A percentile compares a stretch with the other conserved stretches of the same genome.
phyloP scores from a whole-genome alignment of 1,284 basidiomycete genomes.

The Cutaneotrichosporon dermatis region DNA sequence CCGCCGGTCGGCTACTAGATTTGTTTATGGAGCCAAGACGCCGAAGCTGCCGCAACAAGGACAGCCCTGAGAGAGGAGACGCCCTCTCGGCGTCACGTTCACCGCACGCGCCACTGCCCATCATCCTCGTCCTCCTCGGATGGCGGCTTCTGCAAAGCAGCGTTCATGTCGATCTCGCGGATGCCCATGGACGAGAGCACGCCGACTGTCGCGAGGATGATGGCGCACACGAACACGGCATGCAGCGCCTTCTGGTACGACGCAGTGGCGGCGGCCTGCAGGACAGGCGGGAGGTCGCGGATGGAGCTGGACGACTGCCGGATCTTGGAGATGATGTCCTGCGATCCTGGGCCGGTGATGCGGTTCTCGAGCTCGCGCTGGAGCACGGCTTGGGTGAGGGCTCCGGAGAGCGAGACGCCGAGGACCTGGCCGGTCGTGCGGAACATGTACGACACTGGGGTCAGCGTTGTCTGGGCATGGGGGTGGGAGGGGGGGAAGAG shows the following conservation, averaged over 20 bases:
- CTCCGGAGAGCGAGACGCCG: constrained; percentile 77
- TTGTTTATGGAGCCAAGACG: no score
- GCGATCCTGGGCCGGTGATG: constrained; percentile 68
- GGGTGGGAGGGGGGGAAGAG: no score
- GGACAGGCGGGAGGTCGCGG: constrained; percentile 59
- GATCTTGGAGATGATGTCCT: constrained; percentile 51
- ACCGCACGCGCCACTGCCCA: no score
- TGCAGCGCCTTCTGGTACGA: constrained; percentile 79
- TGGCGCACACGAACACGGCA: constrained; percentile 77
- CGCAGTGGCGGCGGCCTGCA: constrained; percentile 65
- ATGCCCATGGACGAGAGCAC: constrained; percentile 34
- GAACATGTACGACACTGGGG: constrained; percentile 78
- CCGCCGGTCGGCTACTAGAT: no score
- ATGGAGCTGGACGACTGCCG: constrained; percentile 81
- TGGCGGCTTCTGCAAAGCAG: not conserved
- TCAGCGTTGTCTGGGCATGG: no score
- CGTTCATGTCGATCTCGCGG: constrained; percentile 35
- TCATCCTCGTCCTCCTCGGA: not conserved
- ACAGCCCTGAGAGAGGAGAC: no score
- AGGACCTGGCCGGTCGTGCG: constrained; percentile 85
- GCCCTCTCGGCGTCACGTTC: no score
- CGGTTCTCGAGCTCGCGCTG: constrained; percentile 61
- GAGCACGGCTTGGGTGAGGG: constrained; percentile 71
- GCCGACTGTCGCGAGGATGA: constrained; percentile 45
- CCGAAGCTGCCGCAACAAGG: no score